phyloP scores from a whole-genome alignment of 306 rosid genomes.

The Vigna reflexopilosa region DNA sequence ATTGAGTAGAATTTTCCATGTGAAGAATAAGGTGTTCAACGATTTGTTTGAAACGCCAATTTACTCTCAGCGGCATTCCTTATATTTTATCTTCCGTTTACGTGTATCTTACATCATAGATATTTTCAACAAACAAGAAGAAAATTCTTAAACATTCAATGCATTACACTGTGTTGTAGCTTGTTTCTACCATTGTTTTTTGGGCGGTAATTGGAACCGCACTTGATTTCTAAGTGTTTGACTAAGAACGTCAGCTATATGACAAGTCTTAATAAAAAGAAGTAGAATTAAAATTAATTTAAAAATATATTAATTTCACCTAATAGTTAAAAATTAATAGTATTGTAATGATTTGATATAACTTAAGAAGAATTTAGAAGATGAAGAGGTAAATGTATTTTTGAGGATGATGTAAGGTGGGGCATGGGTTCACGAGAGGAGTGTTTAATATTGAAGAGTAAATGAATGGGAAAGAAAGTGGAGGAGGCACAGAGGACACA shows the following conservation, averaged over 20 bases:
- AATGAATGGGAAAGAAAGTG: slow-evolving; percentile 51
- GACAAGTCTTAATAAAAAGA: neutral
- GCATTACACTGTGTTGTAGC: neutral
- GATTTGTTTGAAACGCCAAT: slow-evolving; percentile 24
- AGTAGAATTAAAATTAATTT: neutral
- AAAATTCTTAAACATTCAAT: slow-evolving; percentile 5
- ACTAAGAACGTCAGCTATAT: neutral
- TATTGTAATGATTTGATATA: neutral
- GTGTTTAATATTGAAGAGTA: slow-evolving; percentile 42
- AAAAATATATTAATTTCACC: neutral
- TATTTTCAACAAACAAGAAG: neutral
- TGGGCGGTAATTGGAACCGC: neutral
- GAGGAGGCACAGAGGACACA: slow-evolving; percentile 43
- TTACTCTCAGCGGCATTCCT: neutral
- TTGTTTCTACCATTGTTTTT: slow-evolving; percentile 7
- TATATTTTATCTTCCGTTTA: neutral
- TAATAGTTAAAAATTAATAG: neutral
- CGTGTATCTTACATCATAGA: neutral
- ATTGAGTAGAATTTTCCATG: slow-evolving; percentile 18
- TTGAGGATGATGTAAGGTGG: slow-evolving; percentile 44
- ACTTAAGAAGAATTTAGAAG: neutral
- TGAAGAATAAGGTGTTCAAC: slow-evolving; percentile 8
- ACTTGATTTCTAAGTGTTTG: neutral
- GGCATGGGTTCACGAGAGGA: slow-evolving; percentile 41
- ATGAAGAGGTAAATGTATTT: neutral